Base-by-base conservation (phyloP, 805 yeast species). In the Hanseniaspora taiwanica region DNA sequence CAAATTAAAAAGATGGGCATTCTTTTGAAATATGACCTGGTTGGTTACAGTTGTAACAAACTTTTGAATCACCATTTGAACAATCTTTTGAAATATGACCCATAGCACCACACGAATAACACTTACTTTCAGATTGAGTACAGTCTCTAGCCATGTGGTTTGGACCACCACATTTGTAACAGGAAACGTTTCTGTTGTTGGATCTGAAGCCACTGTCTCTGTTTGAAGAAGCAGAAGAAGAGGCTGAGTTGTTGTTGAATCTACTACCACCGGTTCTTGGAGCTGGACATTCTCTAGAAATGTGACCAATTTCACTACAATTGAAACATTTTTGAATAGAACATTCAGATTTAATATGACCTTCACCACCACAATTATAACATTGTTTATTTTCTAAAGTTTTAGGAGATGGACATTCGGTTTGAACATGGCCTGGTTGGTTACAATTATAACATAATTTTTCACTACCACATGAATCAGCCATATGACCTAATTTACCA, bases 121-220 rank as follows among this genome's bases (percentile, higher is more conserved):
- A 86, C 65, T 83, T 83, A 58, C 76, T 71, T 49, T 70, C 72
- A 42, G 76, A 72, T 51, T 76, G 78, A 60, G 77, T 80, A 65
- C 95, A 84, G 63, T 84, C 94, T 67, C 83, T 80, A 49, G 94
- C 94, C 65, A 78, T 80, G 63, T 85, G 94, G 76, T 83, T 83
- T 58, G 91, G 86, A 48, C 89, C 91, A 56, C 93, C 93, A 62
- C 94, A 83, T 65, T 79, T 83, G 78, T 80, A 81, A 65, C 27
- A 20, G 44, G 83, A 73, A 40, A 55, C 56, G 43, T 46, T 16
- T 38, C 40, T 40, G 33, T 43, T 44, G 45, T 46, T 42, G 41
- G 18, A 14, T 25, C 10, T 50, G 37, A 52, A 36, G 39, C 47
- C 49, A 27, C 51, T 52, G 34, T 48, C 50, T 46, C 42, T 47